These are phyloP conservation scores for Cryptosporidium felis DNA, from an alignment of 169 alveolate species.

Conservation along the genomic window DNA sequence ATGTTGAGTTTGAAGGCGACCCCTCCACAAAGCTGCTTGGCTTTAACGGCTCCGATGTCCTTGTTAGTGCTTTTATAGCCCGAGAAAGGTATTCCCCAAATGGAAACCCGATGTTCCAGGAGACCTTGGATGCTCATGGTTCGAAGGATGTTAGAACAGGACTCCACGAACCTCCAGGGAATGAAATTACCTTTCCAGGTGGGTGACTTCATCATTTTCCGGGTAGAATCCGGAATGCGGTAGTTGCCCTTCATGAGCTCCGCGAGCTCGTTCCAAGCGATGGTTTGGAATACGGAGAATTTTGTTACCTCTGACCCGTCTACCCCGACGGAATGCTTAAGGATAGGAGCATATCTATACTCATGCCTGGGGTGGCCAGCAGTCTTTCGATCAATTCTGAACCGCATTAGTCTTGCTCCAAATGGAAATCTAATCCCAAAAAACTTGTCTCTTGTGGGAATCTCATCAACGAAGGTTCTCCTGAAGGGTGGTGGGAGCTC, in stretches of 20 bases:
- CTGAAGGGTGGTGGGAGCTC: slow-evolving; percentile 39
- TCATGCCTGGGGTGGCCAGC: slow-evolving; percentile 63
- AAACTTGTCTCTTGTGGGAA: slow-evolving; percentile 25
- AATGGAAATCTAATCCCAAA: slow-evolving; percentile 40
- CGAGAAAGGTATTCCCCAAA: slow-evolving; percentile 51
- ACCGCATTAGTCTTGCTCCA: slow-evolving; percentile 60
- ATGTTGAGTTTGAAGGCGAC: slow-evolving; percentile 28
- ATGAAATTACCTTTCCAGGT: slow-evolving; percentile 49
- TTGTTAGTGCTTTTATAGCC: background rate
- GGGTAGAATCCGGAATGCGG: slow-evolving; percentile 38
- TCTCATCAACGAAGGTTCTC: slow-evolving; percentile 8
- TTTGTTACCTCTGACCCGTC: slow-evolving; percentile 65
- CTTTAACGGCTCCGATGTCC: slow-evolving; percentile 35
- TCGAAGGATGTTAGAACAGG: slow-evolving; percentile 56
- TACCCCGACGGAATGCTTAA: slow-evolving; percentile 64
- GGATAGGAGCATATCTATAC: slow-evolving; percentile 21
- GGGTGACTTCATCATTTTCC: slow-evolving; percentile 24
- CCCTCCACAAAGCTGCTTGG: background rate
- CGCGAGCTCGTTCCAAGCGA: slow-evolving; percentile 39
- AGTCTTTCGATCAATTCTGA: slow-evolving; percentile 33
- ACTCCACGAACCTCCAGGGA: slow-evolving; percentile 70
- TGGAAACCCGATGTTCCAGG: slow-evolving; percentile 10
- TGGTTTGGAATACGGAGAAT: slow-evolving; percentile 32
- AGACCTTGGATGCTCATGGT: slow-evolving; percentile 40
- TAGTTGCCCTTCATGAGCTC: slow-evolving; percentile 5